Evolutionary conservation across 2,329 filamentous ascomycete species (phyloP), one percentile per base, ranked within the genome.

Genomic region (Xylaria sp.): DNA sequence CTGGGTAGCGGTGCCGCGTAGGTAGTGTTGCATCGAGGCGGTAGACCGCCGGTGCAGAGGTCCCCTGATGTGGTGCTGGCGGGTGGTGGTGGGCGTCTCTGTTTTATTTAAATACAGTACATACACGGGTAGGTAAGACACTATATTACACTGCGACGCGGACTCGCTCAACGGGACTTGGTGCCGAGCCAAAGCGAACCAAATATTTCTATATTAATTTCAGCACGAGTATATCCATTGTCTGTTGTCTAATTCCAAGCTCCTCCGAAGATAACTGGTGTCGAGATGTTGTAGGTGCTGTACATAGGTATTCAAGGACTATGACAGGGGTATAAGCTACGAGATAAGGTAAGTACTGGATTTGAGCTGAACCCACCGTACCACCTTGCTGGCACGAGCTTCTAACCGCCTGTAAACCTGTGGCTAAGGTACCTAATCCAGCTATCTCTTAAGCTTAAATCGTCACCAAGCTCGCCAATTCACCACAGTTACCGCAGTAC

Each of bases 31-130:
- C 48, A 62, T 52, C 20, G 7, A 51, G 41, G 44, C 46, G 32
- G 46, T 62, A 62, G 46, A 52, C 46, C 59, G 46, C 48, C 20
- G 8, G 59, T 12, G 41, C 32, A 39, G 28, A 59, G 34, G 34
- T 7, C 34, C 34, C 34, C 34, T 9, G 34, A n/a, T n/a, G n/a
- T n/a, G n/a, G n/a, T n/a, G n/a, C n/a, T n/a, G 32, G 32, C 6
- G 32, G 32, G 32, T 34, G 32, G 10, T 8, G 8, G 34, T 9
- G 34, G 10, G 34, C 8, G 34, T 37, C 34, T 8, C 10, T 10
- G 8, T 37, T 10, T 37, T 37, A 9, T 37, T 37, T 37, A 37
- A 10, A 37, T 10, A 37, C 34, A 2, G 34, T 37, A 37, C 1
- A 37, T 10, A 37, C 25, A 28, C 25, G 32, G 1, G 5, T 34